Percentiles rank a stretch among this genome's conserved stretches.
Evolutionary conservation across 352 stramenopile species (phyloP).

Genomic region (Blastocystis sp.): DNA sequence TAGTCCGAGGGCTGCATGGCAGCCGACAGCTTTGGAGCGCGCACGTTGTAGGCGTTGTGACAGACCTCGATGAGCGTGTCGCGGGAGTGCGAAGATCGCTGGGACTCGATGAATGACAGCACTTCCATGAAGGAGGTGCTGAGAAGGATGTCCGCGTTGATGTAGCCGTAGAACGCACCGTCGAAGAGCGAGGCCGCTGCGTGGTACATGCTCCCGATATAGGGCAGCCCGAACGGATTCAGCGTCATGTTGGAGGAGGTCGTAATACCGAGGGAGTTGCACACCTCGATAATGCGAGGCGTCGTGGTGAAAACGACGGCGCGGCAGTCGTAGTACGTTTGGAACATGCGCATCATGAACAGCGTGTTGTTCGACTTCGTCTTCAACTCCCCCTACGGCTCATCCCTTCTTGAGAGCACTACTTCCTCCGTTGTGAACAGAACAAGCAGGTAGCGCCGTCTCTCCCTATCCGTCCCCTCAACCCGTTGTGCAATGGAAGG

Average conservation of each 20-base stretch:
- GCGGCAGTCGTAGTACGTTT: slow-evolving; percentile 12
- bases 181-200: not conserved
- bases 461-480: not conserved
- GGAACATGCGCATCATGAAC: slow-evolving; percentile 28
- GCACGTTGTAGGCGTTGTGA: slow-evolving; percentile 25
- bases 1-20: not conserved
- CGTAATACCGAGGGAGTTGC: not conserved
- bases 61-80: slow-evolving; percentile 38
- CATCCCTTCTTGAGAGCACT: not conserved
- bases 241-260: not conserved
- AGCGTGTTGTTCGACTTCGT: not conserved
- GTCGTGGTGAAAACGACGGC: slow-evolving; percentile 34
- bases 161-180: slow-evolving; percentile 42
- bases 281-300: not conserved
- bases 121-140: slow-evolving; percentile 25
- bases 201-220: slow-evolving; percentile 43
- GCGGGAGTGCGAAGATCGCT: not conserved
- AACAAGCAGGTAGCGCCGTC: slow-evolving; percentile 18
- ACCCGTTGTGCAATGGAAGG: no score
- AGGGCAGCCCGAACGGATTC: slow-evolving; percentile 60
- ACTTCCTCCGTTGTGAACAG: slow-evolving; percentile 65
- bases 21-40: not conserved
- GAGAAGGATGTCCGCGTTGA: slow-evolving; percentile 59
- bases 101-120: slow-evolving; percentile 14
- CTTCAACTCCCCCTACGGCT: not conserved